A percentile compares a stretch with the other conserved stretches of the same genome.
Evolutionary conservation across 768 basidiomycete genomes (phyloP).

Genomic region (Tephrocybe sp.): DNA sequence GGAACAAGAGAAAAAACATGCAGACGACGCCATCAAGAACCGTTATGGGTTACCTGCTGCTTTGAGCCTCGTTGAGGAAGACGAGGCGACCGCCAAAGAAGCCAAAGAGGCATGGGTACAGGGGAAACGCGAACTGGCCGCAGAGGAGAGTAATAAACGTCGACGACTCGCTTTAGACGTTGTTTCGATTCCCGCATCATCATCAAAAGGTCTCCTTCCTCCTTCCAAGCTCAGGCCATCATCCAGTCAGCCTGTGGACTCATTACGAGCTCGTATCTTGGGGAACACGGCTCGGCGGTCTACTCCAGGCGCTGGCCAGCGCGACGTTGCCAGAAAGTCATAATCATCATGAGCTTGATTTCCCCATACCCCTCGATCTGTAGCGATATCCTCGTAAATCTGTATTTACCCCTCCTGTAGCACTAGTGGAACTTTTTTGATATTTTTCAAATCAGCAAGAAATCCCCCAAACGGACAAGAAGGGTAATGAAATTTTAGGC

Average conservation of each 20-base stretch:
- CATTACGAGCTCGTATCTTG: slow-evolving; percentile 55
- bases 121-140: slow-evolving; percentile 45
- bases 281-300: slow-evolving; percentile 49
- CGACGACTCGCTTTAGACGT: slow-evolving; percentile 37
- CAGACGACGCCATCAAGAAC: slow-evolving; percentile 69
- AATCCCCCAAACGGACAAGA: too few relatives aligned
- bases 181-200: slow-evolving; percentile 24
- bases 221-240: slow-evolving; percentile 13
- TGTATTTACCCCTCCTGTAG: slow-evolving; percentile 2
- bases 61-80: slow-evolving; percentile 63
- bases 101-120: slow-evolving; percentile 65
- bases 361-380: not conserved
- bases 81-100: slow-evolving; percentile 53
- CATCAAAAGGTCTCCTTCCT: slow-evolving; percentile 17
- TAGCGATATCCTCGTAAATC: not conserved
- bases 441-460: not conserved
- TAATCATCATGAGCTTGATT: not conserved
- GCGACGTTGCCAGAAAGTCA: not conserved
- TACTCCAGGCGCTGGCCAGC: not conserved
- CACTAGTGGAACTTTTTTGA: not conserved
- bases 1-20: slow-evolving; percentile 60
- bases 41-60: slow-evolving; percentile 75
- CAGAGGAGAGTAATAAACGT: slow-evolving; percentile 44
- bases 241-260: slow-evolving; percentile 29
- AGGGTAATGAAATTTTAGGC: too few relatives aligned